Base-by-base conservation (phyloP, 768 basidiomycete genomes). In the Lanmaoa pseudosensibilis region DNA sequence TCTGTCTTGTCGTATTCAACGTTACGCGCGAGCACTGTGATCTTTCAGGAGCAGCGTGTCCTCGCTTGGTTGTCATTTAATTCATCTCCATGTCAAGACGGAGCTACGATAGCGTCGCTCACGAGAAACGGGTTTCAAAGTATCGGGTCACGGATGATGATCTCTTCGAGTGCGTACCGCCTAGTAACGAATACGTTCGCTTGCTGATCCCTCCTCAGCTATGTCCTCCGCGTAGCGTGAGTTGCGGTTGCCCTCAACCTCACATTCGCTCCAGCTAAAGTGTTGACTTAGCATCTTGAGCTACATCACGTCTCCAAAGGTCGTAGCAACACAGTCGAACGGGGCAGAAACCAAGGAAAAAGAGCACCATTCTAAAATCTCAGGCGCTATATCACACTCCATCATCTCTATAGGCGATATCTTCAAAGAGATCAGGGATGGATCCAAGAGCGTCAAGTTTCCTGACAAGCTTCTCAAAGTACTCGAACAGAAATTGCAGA, bases 391-490 rank as follows among this genome's bases (percentile, higher is more conserved):
- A 44, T 79, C 81, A 13, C 73, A 71, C 57, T 80, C 82, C 39
- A 75, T 83, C 59, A 74, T 80, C 47, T 80, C 79, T 12, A 83
- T 94, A 55, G 84, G 85, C 25, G 92, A 93, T 69, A 78, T 92
- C 70, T 90, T 91, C 77, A 86, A 86, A 69, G 91, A 90, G 63
- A 80, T 84, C 54, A 72, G 85, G 57, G 88, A 88, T 73, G 87
- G 90, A 6, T 83, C 85, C 52, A 93, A 90, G 76, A 89, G 84
- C 57, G 89, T 91, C 68, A 92, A 91, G 69, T 98, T 95, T 71
- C 95, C 96, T 0, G 94, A 98, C 75, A 94, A 94, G 73, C 76
- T 97, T 56, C 69, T 98, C 54, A 98, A 94, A 74, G 88, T 91
- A 9, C 75, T 99, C 59, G 94, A 97, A 70, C 83, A 86, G 74